Evolutionary conservation across 2,329 filamentous ascomycete genomes (phyloP).

Genomic region (Phialophora tarda): DNA sequence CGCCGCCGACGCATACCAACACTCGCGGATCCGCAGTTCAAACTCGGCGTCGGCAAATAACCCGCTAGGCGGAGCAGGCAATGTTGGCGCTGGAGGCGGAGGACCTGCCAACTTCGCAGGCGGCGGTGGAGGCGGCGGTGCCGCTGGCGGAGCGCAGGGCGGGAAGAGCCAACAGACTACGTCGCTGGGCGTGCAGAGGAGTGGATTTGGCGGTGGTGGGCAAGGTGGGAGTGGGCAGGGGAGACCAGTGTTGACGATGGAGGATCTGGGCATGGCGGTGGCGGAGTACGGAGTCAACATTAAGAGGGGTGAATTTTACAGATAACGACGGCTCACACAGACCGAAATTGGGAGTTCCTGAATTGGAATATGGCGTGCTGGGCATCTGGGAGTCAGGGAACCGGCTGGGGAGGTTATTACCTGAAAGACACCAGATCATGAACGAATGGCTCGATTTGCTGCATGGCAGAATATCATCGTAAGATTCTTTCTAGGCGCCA

Average conservation of each 20-base stretch:
- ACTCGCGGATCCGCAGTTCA: conserved; percentile 91
- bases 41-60: conserved; percentile 87
- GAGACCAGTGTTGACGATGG: conserved; percentile 95
- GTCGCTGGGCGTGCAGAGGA: conserved; percentile 74
- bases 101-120: conserved; percentile 32
- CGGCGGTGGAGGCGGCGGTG: conserved; percentile 41
- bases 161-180: conserved; percentile 56
- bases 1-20: conserved; percentile 96
- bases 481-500: background rate
- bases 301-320: conserved; percentile 96
- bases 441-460: background rate
- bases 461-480: background rate
- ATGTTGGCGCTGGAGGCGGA: conserved; percentile 57
- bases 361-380: background rate
- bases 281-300: conserved; percentile 98
- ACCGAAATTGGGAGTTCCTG: background rate
- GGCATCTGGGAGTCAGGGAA: background rate
- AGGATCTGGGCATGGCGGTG: conserved; percentile 97
- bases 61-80: conserved; percentile 75
- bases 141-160: conserved; percentile 52
- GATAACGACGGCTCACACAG: conserved; percentile 56
- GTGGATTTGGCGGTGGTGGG: conserved; percentile 84
- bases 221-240: conserved; percentile 83
- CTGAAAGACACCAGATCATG: background rate
- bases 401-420: background rate